Conservation (phyloP, 139 green algal species). For the Chloropicon primus region DNA sequence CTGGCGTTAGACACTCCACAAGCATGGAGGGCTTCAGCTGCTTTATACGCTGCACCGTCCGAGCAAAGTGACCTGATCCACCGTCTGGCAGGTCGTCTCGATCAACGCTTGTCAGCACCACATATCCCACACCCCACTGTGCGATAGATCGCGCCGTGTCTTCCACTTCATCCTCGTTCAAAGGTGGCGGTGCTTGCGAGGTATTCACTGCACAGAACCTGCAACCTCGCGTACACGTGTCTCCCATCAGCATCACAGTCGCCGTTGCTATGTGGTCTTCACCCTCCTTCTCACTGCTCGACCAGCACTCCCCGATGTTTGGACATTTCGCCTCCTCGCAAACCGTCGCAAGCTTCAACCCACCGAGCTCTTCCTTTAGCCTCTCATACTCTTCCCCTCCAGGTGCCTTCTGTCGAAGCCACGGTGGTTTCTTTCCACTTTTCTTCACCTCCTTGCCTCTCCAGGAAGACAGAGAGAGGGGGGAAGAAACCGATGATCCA, state of each 20-base stretch:
- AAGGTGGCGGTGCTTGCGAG: slow-evolving; percentile 35
- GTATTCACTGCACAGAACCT: slow-evolving; percentile 82
- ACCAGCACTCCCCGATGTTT: slow-evolving; percentile 92
- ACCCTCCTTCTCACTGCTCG: slow-evolving; percentile 13
- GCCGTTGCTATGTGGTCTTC: slow-evolving; percentile 86
- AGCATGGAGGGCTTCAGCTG: not conserved
- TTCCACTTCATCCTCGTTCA: slow-evolving; percentile 55
- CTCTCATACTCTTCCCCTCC: slow-evolving; percentile 74
- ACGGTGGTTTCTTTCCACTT: slow-evolving; percentile 69
- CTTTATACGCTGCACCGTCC: slow-evolving; percentile 1
- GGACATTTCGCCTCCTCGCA: slow-evolving; percentile 92
- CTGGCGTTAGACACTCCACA: not conserved
- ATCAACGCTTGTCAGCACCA: slow-evolving; percentile 59
- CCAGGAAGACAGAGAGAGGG: no score
- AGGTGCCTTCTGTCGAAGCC: slow-evolving; percentile 83
- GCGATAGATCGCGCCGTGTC: slow-evolving; percentile 65
- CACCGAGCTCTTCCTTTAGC: slow-evolving; percentile 53
- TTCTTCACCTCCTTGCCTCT: not conserved
- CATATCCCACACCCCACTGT: slow-evolving; percentile 71
- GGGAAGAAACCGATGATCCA: no score
- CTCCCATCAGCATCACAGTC: slow-evolving; percentile 90
- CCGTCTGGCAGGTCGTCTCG: slow-evolving; percentile 81
- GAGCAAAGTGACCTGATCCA: slow-evolving; percentile 69
- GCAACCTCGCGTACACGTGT: slow-evolving; percentile 74
- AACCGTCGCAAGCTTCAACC: slow-evolving; percentile 62